These are phyloP conservation scores for Solanum tarapatanum DNA, from an alignment of 257 asterid genomes.

Conservation along the genomic window DNA sequence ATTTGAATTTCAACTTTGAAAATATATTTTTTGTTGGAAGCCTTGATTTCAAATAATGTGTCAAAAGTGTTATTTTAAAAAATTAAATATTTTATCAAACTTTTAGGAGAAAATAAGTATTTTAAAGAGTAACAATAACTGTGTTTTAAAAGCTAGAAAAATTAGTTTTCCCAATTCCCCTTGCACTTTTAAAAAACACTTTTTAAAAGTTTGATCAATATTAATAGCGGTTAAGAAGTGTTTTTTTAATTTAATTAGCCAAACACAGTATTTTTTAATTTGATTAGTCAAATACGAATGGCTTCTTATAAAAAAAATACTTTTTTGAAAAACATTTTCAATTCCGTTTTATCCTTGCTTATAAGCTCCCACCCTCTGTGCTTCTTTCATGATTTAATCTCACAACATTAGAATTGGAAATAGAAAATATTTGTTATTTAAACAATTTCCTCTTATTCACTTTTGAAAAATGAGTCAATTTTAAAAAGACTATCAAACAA, in stretches of 20 bases:
- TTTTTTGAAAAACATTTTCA: background rate
- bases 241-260: background rate
- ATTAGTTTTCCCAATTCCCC: too few relatives aligned
- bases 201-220: background rate
- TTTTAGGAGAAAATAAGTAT: background rate
- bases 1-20: fast-evolving
- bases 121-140: too few relatives aligned
- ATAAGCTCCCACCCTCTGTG: background rate
- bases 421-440: too few relatives aligned
- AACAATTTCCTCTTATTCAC: too few relatives aligned
- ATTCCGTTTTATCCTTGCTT: background rate
- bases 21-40: background rate
- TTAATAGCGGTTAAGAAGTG: background rate
- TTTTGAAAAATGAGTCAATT: too few relatives aligned
- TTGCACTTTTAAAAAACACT: background rate
- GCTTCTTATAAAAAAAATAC: too few relatives aligned
- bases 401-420: background rate
- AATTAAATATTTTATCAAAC: background rate
- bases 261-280: background rate
- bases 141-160: background rate
- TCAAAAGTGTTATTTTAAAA: background rate
- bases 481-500: too few relatives aligned
- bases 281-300: background rate
- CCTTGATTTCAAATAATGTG: too few relatives aligned
- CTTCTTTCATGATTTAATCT: too few relatives aligned